These are phyloP conservation scores for Termitomyces sp. DNA, from an alignment of 768 basidiomycete species.

Conservation along the genomic window DNA sequence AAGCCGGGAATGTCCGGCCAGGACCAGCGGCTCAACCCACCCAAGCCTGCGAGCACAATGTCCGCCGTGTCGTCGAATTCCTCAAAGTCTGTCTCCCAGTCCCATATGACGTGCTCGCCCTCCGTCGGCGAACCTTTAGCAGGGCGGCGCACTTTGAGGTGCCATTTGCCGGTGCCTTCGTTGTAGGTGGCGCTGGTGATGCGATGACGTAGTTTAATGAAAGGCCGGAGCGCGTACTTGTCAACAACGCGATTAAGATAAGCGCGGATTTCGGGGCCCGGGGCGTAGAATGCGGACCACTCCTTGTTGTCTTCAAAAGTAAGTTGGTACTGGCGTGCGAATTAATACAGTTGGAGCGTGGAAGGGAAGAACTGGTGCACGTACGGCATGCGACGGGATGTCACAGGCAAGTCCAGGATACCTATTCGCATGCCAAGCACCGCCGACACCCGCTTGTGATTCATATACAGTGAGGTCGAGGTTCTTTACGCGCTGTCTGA, in stretches of 20 bases:
- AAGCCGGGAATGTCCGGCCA: constrained; percentile 68
- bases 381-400: constrained; percentile 4
- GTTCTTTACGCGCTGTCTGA: constrained; percentile 50
- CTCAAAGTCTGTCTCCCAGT: constrained; percentile 27
- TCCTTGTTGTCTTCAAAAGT: constrained; percentile 55
- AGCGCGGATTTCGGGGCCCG: constrained; percentile 53
- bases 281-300: constrained; percentile 60
- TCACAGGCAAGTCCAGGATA: constrained; percentile 33
- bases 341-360: background rate
- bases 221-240: constrained; percentile 49
- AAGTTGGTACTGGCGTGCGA: constrained; percentile 45
- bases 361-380: background rate
- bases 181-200: constrained; percentile 48
- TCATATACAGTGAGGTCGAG: constrained; percentile 57
- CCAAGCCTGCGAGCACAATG: constrained; percentile 53
- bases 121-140: constrained; percentile 9
- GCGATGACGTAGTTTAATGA: constrained; percentile 54
- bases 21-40: constrained; percentile 51
- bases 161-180: constrained; percentile 52
- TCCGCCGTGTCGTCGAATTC: constrained; percentile 53
- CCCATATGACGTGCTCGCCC: constrained; percentile 13
- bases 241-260: constrained; percentile 53
- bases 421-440: constrained; percentile 55
- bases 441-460: constrained; percentile 54
- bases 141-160: constrained; percentile 41